A percentile compares a stretch with the other conserved stretches of the same genome.
phyloP scores from a whole-genome alignment of 2,329 filamentous ascomycete species.

The Pezicula radicicola region DNA sequence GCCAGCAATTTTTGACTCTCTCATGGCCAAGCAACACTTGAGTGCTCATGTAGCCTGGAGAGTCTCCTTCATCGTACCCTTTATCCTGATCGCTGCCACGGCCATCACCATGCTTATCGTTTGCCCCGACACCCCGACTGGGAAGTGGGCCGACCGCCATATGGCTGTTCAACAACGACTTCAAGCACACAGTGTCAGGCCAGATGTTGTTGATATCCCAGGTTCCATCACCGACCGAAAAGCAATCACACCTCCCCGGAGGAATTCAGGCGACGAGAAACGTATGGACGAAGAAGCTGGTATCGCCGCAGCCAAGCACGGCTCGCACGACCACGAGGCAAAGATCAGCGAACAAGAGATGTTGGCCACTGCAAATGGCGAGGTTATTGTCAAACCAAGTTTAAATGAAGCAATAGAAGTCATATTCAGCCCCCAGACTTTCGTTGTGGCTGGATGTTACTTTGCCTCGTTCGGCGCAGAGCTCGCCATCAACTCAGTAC shows the following conservation, averaged over 20 bases:
- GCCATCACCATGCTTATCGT: constrained; percentile 68
- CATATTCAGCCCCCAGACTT: constrained; percentile 49
- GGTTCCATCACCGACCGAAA: constrained; percentile 43
- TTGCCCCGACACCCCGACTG: constrained; percentile 79
- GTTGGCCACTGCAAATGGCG: constrained; percentile 50
- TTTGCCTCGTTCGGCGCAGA: constrained; percentile 62
- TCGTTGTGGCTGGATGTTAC: constrained; percentile 55
- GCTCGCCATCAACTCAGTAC: constrained; percentile 58
- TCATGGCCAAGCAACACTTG: constrained; percentile 58
- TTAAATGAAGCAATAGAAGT: constrained; percentile 44
- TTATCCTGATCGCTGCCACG: constrained; percentile 67
- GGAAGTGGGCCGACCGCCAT: constrained; percentile 74
- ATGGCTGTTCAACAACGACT: constrained; percentile 53
- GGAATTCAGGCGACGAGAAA: constrained; percentile 6
- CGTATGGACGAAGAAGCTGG: constrained; percentile 32
- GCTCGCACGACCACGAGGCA: constrained; percentile 40
- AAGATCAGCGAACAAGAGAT: constrained; percentile 47
- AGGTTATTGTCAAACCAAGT: constrained; percentile 54
- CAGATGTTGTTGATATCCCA: constrained; percentile 48
- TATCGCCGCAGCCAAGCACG: constrained; percentile 32
- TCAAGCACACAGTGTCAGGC: constrained; percentile 38
- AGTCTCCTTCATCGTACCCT: constrained; percentile 79
- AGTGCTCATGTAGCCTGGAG: constrained; percentile 73
- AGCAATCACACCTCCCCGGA: constrained; percentile 6
- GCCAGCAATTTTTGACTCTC: constrained; percentile 82